Conservation (phyloP, 2,329 filamentous ascomycete species). For the Penicillium concentricum region DNA sequence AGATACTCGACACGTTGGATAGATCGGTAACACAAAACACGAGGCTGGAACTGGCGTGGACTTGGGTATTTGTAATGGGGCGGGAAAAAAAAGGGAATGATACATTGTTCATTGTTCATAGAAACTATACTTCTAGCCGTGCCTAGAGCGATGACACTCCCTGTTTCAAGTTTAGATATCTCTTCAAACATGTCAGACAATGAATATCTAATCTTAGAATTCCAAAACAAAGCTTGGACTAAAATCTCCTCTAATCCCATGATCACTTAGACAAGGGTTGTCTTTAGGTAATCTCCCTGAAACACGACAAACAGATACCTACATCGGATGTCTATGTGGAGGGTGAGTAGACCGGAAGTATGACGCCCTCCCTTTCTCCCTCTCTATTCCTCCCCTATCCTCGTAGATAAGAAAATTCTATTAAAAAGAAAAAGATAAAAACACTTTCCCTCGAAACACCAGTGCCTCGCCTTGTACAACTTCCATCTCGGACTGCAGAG, state of each 20-base stretch:
- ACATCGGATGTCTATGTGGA: neutral
- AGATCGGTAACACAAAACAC: conserved; percentile 10
- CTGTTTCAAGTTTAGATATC: conserved; percentile 4
- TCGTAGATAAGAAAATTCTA: neutral
- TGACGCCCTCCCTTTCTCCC: neutral
- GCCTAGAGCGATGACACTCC: neutral
- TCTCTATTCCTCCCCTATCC: neutral
- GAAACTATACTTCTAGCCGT: neutral
- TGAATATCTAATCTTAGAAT: conserved; percentile 1
- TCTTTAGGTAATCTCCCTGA: conserved; percentile 1
- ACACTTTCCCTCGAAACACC: neutral
- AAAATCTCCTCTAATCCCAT: neutral
- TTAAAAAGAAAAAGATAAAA: neutral
- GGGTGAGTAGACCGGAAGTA: neutral
- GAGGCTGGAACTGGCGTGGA: conserved; percentile 1
- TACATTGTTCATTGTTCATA: neutral
- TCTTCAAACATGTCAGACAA: conserved; percentile 5
- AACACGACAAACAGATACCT: conserved; percentile 3
- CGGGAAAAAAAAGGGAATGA: neutral
- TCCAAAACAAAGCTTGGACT: neutral
- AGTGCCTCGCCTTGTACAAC: conserved; percentile 10
- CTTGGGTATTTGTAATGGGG: neutral
- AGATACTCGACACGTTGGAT: conserved; percentile 6
- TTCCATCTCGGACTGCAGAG: conserved; percentile 5
- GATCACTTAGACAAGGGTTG: neutral